Conservation (phyloP, 371 early-diverging fungal species). For the Cokeromyces recurvatus region DNA sequence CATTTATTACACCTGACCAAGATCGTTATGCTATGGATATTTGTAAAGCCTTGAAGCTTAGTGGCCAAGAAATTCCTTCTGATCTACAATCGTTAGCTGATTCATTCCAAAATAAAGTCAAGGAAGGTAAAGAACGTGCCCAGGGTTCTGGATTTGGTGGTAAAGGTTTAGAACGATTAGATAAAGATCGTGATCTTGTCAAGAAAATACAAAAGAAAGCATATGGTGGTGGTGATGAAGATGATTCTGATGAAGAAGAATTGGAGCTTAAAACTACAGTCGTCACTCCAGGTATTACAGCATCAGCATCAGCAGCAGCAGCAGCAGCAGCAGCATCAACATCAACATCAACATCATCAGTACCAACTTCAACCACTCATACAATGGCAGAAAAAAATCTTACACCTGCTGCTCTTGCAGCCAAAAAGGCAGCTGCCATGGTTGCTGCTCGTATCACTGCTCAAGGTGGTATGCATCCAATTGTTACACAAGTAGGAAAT, state of each 20-base stretch:
- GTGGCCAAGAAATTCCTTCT: slow-evolving; percentile 68
- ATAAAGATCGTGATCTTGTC: slow-evolving; percentile 87
- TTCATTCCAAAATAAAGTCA: slow-evolving; percentile 82
- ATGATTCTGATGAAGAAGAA: slow-evolving; percentile 70
- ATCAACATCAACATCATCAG: slow-evolving; percentile 29
- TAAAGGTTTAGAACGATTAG: slow-evolving; percentile 93
- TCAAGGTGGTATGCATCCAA: slow-evolving; percentile 24
- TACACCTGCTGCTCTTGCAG: slow-evolving; percentile 51
- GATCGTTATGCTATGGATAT: slow-evolving; percentile 93
- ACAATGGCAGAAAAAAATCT: slow-evolving; percentile 27
- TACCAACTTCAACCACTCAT: slow-evolving; percentile 24
- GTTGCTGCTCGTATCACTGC: slow-evolving; percentile 45
- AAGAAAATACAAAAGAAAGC: slow-evolving; percentile 89
- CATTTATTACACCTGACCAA: slow-evolving; percentile 93
- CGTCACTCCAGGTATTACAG: slow-evolving; percentile 25
- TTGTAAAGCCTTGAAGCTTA: slow-evolving; percentile 82
- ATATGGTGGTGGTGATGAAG: slow-evolving; percentile 72
- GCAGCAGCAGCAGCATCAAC: slow-evolving; percentile 36
- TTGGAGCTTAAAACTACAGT: slow-evolving; percentile 46
- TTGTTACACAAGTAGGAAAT: not conserved
- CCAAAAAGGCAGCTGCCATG: slow-evolving; percentile 41
- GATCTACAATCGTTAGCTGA: slow-evolving; percentile 80
- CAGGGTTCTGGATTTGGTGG: slow-evolving; percentile 95
- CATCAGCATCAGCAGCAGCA: slow-evolving; percentile 40
- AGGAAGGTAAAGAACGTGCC: slow-evolving; percentile 79